Evolutionary conservation across 2,329 filamentous ascomycete genomes (phyloP).

Genomic region (Paracorniculantispora psalliotae): DNA sequence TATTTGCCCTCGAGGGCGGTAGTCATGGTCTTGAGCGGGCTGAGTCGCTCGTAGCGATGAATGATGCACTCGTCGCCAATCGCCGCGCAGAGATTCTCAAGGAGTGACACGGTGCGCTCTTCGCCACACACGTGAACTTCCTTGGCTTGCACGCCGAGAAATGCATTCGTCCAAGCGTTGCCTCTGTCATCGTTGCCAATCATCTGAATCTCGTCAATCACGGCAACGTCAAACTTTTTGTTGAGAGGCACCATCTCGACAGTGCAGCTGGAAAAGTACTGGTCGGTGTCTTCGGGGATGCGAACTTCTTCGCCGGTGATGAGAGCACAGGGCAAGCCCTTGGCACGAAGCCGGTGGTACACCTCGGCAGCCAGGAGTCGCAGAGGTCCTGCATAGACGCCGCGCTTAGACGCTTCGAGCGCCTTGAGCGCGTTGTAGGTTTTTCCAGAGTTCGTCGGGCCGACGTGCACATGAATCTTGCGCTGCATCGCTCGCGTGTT

Average conservation of each 20-base stretch:
- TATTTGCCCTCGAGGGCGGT: conserved; percentile 61
- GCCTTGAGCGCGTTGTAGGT: conserved; percentile 90
- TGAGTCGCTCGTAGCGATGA: conserved; percentile 79
- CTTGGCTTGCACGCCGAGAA: conserved; percentile 79
- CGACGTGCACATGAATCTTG: conserved; percentile 86
- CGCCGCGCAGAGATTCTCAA: conserved; percentile 69
- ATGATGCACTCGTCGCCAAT: conserved; percentile 79
- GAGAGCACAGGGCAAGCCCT: conserved; percentile 71
- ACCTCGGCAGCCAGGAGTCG: conserved; percentile 89
- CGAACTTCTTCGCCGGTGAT: conserved; percentile 89
- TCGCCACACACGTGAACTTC: conserved; percentile 95
- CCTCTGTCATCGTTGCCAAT: conserved; percentile 74
- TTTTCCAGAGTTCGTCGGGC: conserved; percentile 96
- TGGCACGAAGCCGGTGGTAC: conserved; percentile 78
- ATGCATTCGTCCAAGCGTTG: conserved; percentile 90
- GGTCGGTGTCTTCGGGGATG: conserved; percentile 53
- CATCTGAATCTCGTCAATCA: conserved; percentile 99
- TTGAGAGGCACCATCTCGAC: conserved; percentile 77
- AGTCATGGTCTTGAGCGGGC: conserved; percentile 63
- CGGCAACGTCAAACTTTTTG: conserved; percentile 70
- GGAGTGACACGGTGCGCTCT: conserved; percentile 71
- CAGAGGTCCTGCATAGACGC: conserved; percentile 87
- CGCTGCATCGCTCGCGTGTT: conserved; percentile 74
- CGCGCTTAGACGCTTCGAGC: conserved; percentile 68
- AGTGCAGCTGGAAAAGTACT: conserved; percentile 74